Evolutionary conservation across 495 filamentous ascomycete genomes (phyloP), one percentile per base, ranked within the genome.

Genomic region (Penicillium egyptiacum): DNA sequence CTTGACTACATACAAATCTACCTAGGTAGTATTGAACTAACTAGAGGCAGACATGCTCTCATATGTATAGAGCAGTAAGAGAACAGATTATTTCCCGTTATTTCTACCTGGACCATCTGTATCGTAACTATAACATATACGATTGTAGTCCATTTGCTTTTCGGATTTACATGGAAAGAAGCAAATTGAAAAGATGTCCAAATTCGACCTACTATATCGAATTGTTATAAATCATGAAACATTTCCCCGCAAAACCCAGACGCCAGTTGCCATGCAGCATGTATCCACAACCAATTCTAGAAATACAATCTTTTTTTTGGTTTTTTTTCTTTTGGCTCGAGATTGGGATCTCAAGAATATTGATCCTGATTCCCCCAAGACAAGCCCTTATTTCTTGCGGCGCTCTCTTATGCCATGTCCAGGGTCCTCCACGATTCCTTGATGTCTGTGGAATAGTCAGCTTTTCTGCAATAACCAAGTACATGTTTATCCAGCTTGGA

Each of bases 191-290:
- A 23, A 22, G 26, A 33, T 51, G 23, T 51, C 41, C 35, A 26
- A 28, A 52, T 30, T 39, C 50, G 28, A 55, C 23, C 53, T 55
- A 55, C 12, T 35, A 35, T 31, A 22, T 46, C 53, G 42, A 30
- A 53, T 22, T 35, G 22, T 22, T 55, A 50, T 44, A 55, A 39
- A 59, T 55, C 53, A 53, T 53, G 53, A 55, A 55, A 47, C 37
- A 39, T 59, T 66, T 59, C 60, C 62, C 58, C 55, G 57, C 60
- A 73, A 62, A 54, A 55, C 20, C 70, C 70, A 75, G 62, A 77
- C 73, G 73, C 73, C 75, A 63, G 62, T 63, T 72, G 65, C 67
- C 70, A 77, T 77, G 75, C 75, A 70, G 69, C 67, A 59, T 62
- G 47, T 68, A 72, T 65, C 66, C 64, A 69, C 65, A 70, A 59